These are phyloP conservation scores for Trypanosoma melophagium DNA, from an alignment of 208 protist genomes.

Conservation along the genomic window DNA sequence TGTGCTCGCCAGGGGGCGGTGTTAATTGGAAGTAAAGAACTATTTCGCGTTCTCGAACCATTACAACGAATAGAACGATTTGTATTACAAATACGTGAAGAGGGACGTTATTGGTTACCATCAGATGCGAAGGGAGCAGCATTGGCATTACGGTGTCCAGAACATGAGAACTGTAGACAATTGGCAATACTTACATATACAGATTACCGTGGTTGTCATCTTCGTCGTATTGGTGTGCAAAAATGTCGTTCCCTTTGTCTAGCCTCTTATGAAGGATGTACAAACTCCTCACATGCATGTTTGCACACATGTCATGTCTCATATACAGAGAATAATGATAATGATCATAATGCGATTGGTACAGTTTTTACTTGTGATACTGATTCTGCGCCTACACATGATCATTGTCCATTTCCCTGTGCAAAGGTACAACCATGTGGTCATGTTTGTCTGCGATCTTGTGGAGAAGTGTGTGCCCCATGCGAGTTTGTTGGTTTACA, in stretches of 20 bases:
- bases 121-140: constrained; percentile 40
- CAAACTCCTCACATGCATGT: constrained; percentile 67
- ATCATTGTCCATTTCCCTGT: constrained; percentile 77
- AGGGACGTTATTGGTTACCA: constrained; percentile 70
- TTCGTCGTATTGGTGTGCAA: constrained; percentile 51
- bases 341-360: background rate
- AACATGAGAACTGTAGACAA: constrained; percentile 68
- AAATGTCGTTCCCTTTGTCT: constrained; percentile 71
- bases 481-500: constrained; percentile 69
- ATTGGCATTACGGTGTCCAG: constrained; percentile 69
- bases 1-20: constrained; percentile 58
- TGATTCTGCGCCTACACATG: constrained; percentile 29
- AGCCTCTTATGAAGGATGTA: constrained; percentile 56
- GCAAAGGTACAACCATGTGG: constrained; percentile 54
- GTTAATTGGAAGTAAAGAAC: constrained; percentile 67
- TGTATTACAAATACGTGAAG: constrained; percentile 51
- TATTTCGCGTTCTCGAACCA: constrained; percentile 58
- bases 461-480: constrained; percentile 65
- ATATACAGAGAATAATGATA: background rate
- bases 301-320: constrained; percentile 60
- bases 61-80: constrained; percentile 56
- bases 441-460: constrained; percentile 66
- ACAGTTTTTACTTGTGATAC: background rate
- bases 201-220: constrained; percentile 24
- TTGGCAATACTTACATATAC: constrained; percentile 45